Evolutionary conservation across 495 filamentous ascomycete genomes (phyloP).

Genomic region (Penicillium soppii): DNA sequence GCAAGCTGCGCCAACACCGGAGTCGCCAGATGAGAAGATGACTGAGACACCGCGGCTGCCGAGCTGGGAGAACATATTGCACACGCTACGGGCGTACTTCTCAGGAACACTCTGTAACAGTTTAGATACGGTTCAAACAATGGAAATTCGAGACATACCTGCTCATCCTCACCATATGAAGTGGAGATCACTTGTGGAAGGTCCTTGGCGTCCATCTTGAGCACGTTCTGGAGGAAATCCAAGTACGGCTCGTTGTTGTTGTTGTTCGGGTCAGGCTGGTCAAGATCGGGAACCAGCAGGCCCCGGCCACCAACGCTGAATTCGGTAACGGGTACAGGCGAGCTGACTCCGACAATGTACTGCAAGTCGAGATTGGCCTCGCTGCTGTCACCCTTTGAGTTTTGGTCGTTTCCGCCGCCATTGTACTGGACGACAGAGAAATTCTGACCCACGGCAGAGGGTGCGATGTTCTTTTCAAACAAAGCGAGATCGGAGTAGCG

Average conservation of each 20-base stretch:
- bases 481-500: conserved; percentile 55
- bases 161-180: conserved; percentile 81
- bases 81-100: conserved; percentile 65
- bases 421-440: conserved; percentile 63
- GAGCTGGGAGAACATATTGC: conserved; percentile 67
- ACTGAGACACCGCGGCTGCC: conserved; percentile 75
- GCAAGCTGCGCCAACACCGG: conserved; percentile 66
- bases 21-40: conserved; percentile 71
- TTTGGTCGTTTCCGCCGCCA: conserved; percentile 54
- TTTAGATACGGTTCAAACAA: conserved; percentile 2
- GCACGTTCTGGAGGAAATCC: conserved; percentile 63
- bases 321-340: conserved; percentile 60
- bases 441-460: conserved; percentile 55
- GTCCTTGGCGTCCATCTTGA: conserved; percentile 45
- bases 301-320: conserved; percentile 67
- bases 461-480: conserved; percentile 56
- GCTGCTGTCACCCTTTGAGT: conserved; percentile 44
- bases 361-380: conserved; percentile 81
- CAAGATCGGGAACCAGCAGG: conserved; percentile 60
- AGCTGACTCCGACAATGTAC: conserved; percentile 59
- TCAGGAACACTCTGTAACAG: conserved; percentile 61
- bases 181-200: conserved; percentile 76
- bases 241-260: conserved; percentile 78
- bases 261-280: conserved; percentile 49
- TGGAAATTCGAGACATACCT: conserved; percentile 20